Evolutionary conservation across 345 rosid species (phyloP), one percentile per base, ranked within the genome.

Genomic region (Iberis pinnata): DNA sequence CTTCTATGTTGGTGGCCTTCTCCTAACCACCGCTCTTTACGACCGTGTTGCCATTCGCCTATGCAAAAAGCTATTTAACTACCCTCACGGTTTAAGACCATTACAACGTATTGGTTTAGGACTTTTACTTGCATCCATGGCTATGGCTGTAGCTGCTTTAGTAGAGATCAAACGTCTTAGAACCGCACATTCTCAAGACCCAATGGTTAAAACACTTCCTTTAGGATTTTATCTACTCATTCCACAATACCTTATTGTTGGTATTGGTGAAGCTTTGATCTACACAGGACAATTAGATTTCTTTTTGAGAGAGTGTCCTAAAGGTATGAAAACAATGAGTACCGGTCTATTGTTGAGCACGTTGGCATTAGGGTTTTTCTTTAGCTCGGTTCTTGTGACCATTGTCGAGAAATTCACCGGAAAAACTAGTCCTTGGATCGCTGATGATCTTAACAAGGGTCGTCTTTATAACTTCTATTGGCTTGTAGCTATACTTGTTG

Each of bases 271-370:
- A 69, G 98, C 98, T 1, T 77, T 92, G 57, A 80, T 80, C 2
- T 92, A 92, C 44, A 80, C 79, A 0, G 96, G 98, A 35, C 96
- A 87, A 43, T 78, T 92, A 27, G 95, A 85, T 56, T 87, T 92
- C 64, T 92, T 92, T 80, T 69, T 90, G 10, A 81, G 85, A 52
- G 98, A 92, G 61, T 92, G 98, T 37, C 98, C 98, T 1, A 87
- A 92, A 55, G 98, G 98, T 13, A 92, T 92, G 98, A 92, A 92
- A 73, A 88, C 93, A 0, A 92, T 92, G 86, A 87, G 96, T 70
- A 87, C 96, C 0, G 98, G 98, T 19, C 49, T 90, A 55, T 78
- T 92, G 61, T 53, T 92, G 49, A 92, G 95, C 59, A 87, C 96
- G 26, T 83, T 92, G 15, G 81, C 98, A 0, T 46, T 92, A 31